These are phyloP conservation scores for Mycena alexandri DNA, from an alignment of 768 basidiomycete species.

Conservation along the genomic window DNA sequence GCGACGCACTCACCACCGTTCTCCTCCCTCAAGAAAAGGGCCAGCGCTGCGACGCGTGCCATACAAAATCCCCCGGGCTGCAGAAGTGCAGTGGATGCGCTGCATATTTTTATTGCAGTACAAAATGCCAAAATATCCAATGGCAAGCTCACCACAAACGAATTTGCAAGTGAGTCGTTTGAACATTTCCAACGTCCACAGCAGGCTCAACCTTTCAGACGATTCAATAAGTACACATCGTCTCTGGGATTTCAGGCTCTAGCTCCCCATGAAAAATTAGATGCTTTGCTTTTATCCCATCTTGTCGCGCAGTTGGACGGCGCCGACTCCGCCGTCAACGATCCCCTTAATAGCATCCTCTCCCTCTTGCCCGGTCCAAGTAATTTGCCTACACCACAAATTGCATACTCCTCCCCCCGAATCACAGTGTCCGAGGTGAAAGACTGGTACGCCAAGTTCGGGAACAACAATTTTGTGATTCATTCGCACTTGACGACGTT, in stretches of 20 bases:
- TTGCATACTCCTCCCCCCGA: slow-evolving; percentile 42
- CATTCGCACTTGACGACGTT: slow-evolving; percentile 79
- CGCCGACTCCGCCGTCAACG: slow-evolving; percentile 38
- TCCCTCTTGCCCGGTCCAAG: slow-evolving; percentile 61
- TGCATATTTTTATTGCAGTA: slow-evolving; percentile 80
- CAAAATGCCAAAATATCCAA: slow-evolving; percentile 72
- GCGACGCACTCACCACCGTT: slow-evolving; percentile 58
- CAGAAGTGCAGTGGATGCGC: slow-evolving; percentile 75
- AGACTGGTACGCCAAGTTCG: slow-evolving; percentile 69
- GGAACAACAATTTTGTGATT: slow-evolving; percentile 86
- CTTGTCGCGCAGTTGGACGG: slow-evolving; percentile 59
- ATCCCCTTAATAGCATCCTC: slow-evolving; percentile 52
- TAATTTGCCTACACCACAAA: slow-evolving; percentile 50
- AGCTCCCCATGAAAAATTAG: slow-evolving; percentile 65
- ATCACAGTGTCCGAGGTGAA: slow-evolving; percentile 41
- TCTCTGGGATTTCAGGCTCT: slow-evolving; percentile 64
- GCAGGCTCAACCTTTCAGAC: slow-evolving; percentile 20
- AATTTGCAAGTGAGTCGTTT: slow-evolving; percentile 67
- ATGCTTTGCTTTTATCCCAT: slow-evolving; percentile 75
- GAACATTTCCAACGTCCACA: background rate
- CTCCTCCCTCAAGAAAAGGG: slow-evolving; percentile 72
- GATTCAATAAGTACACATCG: slow-evolving; percentile 58
- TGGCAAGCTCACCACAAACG: slow-evolving; percentile 77
- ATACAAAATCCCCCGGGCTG: slow-evolving; percentile 55
- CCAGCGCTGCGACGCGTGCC: slow-evolving; percentile 76